Evolutionary conservation across 164 flowering plant species (phyloP).

Genomic region (Cinnamomum chago): DNA sequence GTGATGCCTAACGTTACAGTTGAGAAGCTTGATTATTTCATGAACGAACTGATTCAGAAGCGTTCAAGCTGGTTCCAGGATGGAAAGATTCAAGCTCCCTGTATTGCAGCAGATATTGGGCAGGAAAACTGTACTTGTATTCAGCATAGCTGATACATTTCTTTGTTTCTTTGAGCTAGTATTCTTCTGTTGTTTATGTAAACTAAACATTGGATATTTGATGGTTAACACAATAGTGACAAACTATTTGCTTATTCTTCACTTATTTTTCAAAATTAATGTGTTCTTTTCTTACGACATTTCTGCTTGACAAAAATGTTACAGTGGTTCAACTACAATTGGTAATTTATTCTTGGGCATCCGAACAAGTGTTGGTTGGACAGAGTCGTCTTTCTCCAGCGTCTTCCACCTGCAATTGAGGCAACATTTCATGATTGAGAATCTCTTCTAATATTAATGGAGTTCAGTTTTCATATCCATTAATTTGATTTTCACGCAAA

Average conservation of each 20-base stretch:
- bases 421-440: slow-evolving; percentile 2
- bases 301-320: background rate
- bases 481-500: background rate
- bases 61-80: slow-evolving; percentile 62
- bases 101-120: slow-evolving; percentile 71
- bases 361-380: slow-evolving; percentile 60
- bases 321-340: slow-evolving; percentile 39
- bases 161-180: background rate
- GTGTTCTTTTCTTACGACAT: background rate
- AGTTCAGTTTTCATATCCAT: background rate
- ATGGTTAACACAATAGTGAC: background rate
- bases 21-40: slow-evolving; percentile 71
- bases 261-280: too few species aligned
- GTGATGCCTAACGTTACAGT: slow-evolving; percentile 87
- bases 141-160: slow-evolving; percentile 41
- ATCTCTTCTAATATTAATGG: background rate
- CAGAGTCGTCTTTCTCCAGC: slow-evolving; percentile 45
- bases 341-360: slow-evolving; percentile 75
- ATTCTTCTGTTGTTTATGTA: background rate
- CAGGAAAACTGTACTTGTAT: slow-evolving; percentile 56
- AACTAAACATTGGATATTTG: too few species aligned
- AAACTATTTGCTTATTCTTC: background rate
- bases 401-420: slow-evolving; percentile 48
- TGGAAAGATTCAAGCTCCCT: slow-evolving; percentile 52
- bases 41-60: slow-evolving; percentile 51